Evolutionary conservation across 495 filamentous ascomycete genomes (phyloP), one percentile per base, ranked within the genome.

Genomic region (Parachaetomium inaequale): DNA sequence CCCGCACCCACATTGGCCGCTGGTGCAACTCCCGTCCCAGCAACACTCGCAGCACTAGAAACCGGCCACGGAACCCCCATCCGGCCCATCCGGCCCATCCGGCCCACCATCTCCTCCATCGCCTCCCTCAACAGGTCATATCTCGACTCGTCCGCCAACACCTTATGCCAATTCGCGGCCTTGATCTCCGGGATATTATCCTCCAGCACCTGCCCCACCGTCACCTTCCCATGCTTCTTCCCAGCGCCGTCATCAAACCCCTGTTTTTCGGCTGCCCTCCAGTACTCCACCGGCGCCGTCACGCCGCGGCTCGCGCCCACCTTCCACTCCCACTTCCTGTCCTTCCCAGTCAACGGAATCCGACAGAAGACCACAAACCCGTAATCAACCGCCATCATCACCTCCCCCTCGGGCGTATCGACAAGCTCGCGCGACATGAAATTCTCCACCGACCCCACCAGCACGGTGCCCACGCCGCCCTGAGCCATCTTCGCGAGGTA

Each of bases 71-170:
- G 59, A 7, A 68, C 45, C 36, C 38, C 26, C 42, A 68, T 38
- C 38, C n/a, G n/a, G n/a, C n/a, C n/a, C n/a, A n/a, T n/a, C n/a
- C n/a, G n/a, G n/a, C n/a, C n/a, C n/a, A n/a, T n/a, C n/a, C n/a
- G n/a, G n/a, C n/a, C 45, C 36, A 38, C 26, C 42, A 68, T 38
- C 38, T 34, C 34, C 8, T 55, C 43, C 47, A 70, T 57, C 25
- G 66, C 55, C 36, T 65, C 66, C 26, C 2, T 17, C 38, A 70
- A 29, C 46, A 70, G 28, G 6, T 63, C 61, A 50, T 70, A 68
- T 38, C 66, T 55, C 58, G 66, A 70, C 55, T 17, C 34, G 3
- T 52, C 58, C 26, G 63, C 52, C 40, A 66, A 21, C 23, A 38
- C 23, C 51, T n/a, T 7, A 19, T 68, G 63, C 68, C 68, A 70